These are phyloP conservation scores for Earliella scabrosa DNA, from an alignment of 1,284 basidiomycete genomes.

Conservation along the genomic window DNA sequence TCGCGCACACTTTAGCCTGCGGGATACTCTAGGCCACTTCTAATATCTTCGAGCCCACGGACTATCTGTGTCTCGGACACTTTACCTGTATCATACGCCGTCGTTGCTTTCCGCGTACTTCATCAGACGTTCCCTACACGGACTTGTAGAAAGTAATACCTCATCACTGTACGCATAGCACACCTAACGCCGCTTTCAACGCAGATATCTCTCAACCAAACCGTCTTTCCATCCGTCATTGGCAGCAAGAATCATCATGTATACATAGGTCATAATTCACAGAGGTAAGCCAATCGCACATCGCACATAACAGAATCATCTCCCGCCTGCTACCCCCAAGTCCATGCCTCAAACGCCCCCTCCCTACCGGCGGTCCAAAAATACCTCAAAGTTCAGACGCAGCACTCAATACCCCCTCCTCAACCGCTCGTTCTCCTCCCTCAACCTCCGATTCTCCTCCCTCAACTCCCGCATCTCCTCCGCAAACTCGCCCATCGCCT, in stretches of 20 bases:
- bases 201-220: not conserved
- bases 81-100: too few species aligned
- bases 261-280: not conserved
- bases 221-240: not conserved
- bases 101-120: not conserved
- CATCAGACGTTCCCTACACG: not conserved
- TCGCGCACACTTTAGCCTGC: too few species aligned
- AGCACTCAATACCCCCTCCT: slow-evolving; percentile 54
- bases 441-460: slow-evolving; percentile 52
- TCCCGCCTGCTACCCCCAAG: not conserved
- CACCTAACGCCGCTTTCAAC: not conserved
- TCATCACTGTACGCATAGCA: not conserved
- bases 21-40: not conserved
- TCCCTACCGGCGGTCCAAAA: too few species aligned
- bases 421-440: slow-evolving; percentile 71
- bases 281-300: not conserved
- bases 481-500: slow-evolving; percentile 60
- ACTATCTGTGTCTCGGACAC: not conserved
- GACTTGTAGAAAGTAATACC: not conserved
- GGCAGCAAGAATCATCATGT: not conserved
- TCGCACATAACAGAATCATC: not conserved
- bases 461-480: slow-evolving; percentile 51
- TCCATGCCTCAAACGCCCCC: not conserved
- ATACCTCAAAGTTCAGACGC: too few species aligned
- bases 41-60: not conserved